These are phyloP conservation scores for Aspergillus ibericus DNA, from an alignment of 2,329 filamentous ascomycete species.

Conservation along the genomic window DNA sequence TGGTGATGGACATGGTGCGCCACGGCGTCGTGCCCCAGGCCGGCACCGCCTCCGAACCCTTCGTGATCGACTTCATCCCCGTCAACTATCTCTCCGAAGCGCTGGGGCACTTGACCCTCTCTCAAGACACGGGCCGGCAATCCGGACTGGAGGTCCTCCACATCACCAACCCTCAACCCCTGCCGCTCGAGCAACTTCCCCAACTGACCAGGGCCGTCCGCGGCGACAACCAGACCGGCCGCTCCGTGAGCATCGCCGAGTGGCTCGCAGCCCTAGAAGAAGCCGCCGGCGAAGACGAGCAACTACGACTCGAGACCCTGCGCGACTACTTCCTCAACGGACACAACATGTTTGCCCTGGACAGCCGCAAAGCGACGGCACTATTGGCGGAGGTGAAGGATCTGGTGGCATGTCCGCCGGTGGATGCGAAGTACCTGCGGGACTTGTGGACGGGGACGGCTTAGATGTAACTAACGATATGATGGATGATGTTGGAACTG, in stretches of 20 bases:
- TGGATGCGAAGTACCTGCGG: not conserved
- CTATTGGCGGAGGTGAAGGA: not conserved
- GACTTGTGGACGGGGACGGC: not conserved
- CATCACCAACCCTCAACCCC: not conserved
- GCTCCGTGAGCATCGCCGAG: not conserved
- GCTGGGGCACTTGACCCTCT: not conserved
- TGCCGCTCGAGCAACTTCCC: not conserved
- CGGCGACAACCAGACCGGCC: not conserved
- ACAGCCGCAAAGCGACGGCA: not conserved
- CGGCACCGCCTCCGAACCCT: not conserved
- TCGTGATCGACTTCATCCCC: constrained; percentile 3
- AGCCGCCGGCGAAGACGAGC: not conserved
- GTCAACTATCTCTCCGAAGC: not conserved
- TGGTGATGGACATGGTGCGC: constrained; percentile 1
- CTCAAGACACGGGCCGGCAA: not conserved
- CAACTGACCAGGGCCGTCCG: not conserved
- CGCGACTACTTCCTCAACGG: not conserved
- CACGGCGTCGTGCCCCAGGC: not conserved
- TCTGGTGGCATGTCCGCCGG: not conserved
- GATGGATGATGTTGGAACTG: not conserved
- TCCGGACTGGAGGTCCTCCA: not conserved
- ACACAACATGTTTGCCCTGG: constrained; percentile 2
- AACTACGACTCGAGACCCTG: not conserved
- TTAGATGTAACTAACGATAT: not conserved
- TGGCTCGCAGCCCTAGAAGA: not conserved